phyloP scores from a whole-genome alignment of 495 filamentous ascomycete genomes.

The Chaetomidium leptoderma region DNA sequence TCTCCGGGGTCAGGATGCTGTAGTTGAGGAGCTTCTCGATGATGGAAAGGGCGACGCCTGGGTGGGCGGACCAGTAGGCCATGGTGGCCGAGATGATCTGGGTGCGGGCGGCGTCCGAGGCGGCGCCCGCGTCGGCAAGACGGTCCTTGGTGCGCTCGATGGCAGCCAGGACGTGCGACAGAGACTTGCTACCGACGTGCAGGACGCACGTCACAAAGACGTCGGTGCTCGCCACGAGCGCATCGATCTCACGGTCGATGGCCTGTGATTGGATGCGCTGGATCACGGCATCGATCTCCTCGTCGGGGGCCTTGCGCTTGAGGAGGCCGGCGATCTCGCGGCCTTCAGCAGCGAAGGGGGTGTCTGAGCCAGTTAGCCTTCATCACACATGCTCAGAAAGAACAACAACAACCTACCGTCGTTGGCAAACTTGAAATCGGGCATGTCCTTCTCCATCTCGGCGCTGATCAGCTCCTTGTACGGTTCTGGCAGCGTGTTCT shows the following conservation, averaged over 20 bases:
- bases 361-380: constrained; percentile 47
- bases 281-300: constrained; percentile 73
- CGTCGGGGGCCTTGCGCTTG: constrained; percentile 74
- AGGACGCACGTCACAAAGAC: constrained; percentile 90
- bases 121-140: constrained; percentile 69
- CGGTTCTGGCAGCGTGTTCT: constrained; percentile 82
- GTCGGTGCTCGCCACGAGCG: constrained; percentile 78
- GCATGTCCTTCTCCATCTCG: constrained; percentile 87
- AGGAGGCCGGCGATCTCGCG: constrained; percentile 73
- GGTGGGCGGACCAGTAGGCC: constrained; percentile 89
- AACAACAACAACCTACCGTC: constrained; percentile 55
- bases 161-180: constrained; percentile 91
- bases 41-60: constrained; percentile 87
- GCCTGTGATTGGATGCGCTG: constrained; percentile 73
- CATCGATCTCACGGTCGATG: constrained; percentile 61
- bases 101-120: constrained; percentile 65
- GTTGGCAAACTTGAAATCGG: constrained; percentile 84
- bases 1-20: constrained; percentile 77
- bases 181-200: constrained; percentile 86
- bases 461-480: constrained; percentile 78
- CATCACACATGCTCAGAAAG: background rate
- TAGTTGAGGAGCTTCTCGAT: constrained; percentile 98
- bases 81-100: constrained; percentile 91
- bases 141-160: constrained; percentile 95
- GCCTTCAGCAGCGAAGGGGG: constrained; percentile 76